Conservation (phyloP, 1,284 basidiomycete species). For the Cryptococcus sp. region DNA sequence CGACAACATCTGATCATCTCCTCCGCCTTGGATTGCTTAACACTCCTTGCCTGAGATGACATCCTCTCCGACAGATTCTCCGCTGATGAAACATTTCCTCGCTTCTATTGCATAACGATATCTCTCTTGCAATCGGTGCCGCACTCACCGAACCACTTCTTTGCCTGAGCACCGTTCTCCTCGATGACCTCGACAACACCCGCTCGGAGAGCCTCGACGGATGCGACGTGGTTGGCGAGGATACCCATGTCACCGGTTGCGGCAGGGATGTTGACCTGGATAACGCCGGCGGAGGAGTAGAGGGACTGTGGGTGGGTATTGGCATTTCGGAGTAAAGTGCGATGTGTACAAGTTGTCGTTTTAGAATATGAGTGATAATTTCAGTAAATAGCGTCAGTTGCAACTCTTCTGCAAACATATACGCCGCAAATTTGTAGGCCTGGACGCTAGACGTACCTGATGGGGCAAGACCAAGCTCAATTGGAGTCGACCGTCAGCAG, state of each 20-base stretch:
- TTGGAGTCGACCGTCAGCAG: slow-evolving; percentile 66
- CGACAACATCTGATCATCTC: too few relatives aligned
- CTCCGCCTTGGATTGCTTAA: too few relatives aligned
- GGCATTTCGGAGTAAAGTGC: not conserved
- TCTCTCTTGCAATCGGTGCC: too few relatives aligned
- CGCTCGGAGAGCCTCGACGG: slow-evolving; percentile 87
- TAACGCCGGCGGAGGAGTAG: slow-evolving; percentile 81
- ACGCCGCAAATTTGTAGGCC: too few relatives aligned
- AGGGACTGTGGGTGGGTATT: slow-evolving; percentile 63
- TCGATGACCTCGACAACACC: slow-evolving; percentile 93
- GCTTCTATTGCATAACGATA: not conserved
- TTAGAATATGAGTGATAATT: not conserved
- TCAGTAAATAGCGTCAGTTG: too few relatives aligned
- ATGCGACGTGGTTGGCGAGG: slow-evolving; percentile 92
- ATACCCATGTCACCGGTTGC: slow-evolving; percentile 98
- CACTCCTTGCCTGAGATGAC: too few relatives aligned
- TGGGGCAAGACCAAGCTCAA: slow-evolving; percentile 90
- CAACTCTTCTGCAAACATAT: too few relatives aligned
- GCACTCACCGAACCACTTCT: slow-evolving; percentile 90
- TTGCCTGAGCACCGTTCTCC: slow-evolving; percentile 64
- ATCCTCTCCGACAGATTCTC: too few relatives aligned
- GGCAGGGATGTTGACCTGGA: slow-evolving; percentile 90
- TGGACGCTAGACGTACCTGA: slow-evolving; percentile 84
- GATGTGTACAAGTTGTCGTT: not conserved
- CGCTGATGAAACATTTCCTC: not conserved